These are phyloP conservation scores for Steccherinum ochraceum DNA, from an alignment of 768 basidiomycete species.

Conservation along the genomic window DNA sequence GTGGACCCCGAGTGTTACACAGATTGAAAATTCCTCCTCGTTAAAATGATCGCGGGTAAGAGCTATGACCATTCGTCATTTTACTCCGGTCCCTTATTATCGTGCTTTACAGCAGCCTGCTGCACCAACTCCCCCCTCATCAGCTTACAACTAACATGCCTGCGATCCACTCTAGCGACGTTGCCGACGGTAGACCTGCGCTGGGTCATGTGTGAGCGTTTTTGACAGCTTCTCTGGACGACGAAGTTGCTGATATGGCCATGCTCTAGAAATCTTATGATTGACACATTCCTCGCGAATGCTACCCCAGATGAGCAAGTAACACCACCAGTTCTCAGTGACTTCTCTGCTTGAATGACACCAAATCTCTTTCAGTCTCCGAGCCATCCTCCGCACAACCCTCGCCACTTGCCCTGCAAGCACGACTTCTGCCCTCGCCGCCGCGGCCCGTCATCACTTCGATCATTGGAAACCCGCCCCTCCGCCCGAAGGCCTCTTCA, in stretches of 20 bases:
- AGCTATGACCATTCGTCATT: too few species aligned
- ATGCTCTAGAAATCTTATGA: constrained; percentile 55
- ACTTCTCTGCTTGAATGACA: not conserved
- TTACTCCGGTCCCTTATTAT: too few species aligned
- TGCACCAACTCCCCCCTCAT: too few species aligned
- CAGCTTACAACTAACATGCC: constrained; percentile 10
- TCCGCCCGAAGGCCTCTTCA: constrained; percentile 37
- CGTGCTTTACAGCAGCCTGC: too few species aligned
- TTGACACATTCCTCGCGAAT: constrained; percentile 75
- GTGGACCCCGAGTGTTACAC: too few species aligned
- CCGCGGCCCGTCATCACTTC: constrained; percentile 44
- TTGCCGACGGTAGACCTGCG: not conserved
- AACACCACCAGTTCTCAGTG: not conserved
- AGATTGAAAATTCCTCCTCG: too few species aligned
- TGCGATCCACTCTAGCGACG: constrained; percentile 4
- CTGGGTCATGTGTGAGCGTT: constrained; percentile 11
- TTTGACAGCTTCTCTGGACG: not conserved
- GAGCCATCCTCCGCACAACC: constrained; percentile 62
- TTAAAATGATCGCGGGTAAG: too few species aligned
- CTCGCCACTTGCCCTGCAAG: constrained; percentile 62
- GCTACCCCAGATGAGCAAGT: constrained; percentile 64
- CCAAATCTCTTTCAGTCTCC: constrained; percentile 40
- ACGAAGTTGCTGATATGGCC: not conserved
- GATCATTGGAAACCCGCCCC: constrained; percentile 22
- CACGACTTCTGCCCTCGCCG: constrained; percentile 57